These are phyloP conservation scores for Bondarzewia mesenterica DNA, from an alignment of 1,284 basidiomycete species.

Conservation along the genomic window DNA sequence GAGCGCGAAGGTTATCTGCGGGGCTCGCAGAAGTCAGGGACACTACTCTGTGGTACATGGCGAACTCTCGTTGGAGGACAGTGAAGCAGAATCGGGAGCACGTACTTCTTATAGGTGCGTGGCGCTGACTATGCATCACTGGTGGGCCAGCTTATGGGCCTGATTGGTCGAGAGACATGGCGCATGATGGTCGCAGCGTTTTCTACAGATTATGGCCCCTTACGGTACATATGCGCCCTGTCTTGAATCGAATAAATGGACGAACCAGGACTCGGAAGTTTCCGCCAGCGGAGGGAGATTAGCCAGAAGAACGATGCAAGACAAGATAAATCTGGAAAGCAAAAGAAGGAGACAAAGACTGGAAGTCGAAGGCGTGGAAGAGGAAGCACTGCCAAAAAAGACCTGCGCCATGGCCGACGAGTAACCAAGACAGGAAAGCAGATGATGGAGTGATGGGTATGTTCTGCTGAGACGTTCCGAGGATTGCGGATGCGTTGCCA, in stretches of 20 bases:
- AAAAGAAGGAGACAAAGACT: background rate
- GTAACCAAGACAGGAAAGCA: background rate
- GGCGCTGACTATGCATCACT: background rate
- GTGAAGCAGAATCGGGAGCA: background rate
- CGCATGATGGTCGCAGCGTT: background rate
- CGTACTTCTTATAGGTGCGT: background rate
- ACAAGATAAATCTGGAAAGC: background rate
- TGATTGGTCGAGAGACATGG: background rate
- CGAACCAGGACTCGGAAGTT: background rate
- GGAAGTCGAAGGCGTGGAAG: background rate
- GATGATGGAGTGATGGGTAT: background rate
- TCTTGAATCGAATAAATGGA: background rate
- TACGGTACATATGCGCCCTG: background rate
- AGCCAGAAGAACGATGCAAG: background rate
- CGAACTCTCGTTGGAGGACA: background rate
- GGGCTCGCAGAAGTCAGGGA: conserved; percentile 35
- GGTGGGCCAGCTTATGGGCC: background rate
- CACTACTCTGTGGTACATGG: conserved; percentile 24
- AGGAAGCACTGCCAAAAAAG: background rate
- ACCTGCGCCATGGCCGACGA: background rate
- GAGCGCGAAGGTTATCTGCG: conserved; percentile 38
- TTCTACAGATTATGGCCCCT: too few species aligned
- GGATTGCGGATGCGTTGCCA: background rate
- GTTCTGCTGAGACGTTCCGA: background rate
- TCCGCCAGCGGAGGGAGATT: background rate